These are phyloP conservation scores for Lolium perenne DNA, from an alignment of 176 grass and related monocot genomes.

Conservation along the genomic window DNA sequence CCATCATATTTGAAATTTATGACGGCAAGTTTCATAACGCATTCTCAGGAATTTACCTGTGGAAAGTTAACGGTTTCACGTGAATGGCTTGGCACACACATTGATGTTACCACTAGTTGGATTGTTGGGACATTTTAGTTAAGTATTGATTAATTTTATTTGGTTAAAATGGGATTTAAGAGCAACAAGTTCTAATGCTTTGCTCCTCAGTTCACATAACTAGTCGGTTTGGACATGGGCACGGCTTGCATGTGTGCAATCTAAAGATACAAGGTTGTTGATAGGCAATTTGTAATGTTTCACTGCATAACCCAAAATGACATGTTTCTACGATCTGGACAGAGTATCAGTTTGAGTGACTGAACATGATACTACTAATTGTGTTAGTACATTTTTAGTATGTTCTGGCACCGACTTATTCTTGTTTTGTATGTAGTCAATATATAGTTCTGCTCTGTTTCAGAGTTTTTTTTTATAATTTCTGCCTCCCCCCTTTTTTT, in stretches of 20 bases:
- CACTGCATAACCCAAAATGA: not conserved
- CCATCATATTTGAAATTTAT: not conserved
- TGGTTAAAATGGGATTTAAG: not conserved
- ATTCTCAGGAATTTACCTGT: not conserved
- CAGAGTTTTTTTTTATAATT: not conserved
- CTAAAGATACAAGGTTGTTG: not conserved
- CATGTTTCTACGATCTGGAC: not conserved
- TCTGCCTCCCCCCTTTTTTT: not conserved
- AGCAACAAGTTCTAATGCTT: not conserved
- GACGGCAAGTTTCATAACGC: not conserved
- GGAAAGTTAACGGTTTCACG: not conserved
- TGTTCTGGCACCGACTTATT: not conserved
- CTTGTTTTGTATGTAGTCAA: not conserved
- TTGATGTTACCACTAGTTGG: conserved; percentile 12
- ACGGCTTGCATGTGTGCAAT: not conserved
- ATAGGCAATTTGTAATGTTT: conserved; percentile 3
- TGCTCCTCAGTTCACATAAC: not conserved
- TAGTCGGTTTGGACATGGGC: not conserved
- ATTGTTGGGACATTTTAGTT: conserved; percentile 11
- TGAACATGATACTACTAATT: not conserved
- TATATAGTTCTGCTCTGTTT: not conserved
- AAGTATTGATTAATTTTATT: not conserved
- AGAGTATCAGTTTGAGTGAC: conserved; percentile 5
- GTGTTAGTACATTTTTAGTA: not conserved
- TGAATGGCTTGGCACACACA: not conserved